These are phyloP conservation scores for Ophiostoma perfectum DNA, from an alignment of 2,329 filamentous ascomycete genomes.

Conservation along the genomic window DNA sequence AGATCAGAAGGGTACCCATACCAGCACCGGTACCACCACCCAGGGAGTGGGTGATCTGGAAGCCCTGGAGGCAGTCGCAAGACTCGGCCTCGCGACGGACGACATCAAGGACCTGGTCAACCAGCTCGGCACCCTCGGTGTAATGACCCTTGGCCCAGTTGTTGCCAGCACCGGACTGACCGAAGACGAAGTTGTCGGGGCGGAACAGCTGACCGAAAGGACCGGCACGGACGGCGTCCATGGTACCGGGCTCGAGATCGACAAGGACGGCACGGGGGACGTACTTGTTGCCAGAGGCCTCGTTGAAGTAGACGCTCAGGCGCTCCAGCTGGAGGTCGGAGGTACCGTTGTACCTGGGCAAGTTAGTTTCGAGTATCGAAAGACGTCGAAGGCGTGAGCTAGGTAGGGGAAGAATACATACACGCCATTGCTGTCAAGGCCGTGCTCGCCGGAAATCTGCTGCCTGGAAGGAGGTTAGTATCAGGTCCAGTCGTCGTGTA, in stretches of 20 bases:
- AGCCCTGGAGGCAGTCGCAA: conserved; percentile 99
- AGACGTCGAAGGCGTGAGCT: too few species aligned
- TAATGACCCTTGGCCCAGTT: conserved; percentile 99
- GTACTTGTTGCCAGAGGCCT: conserved; percentile 95
- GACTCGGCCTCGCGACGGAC: conserved; percentile 98
- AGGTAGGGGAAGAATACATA: conserved; percentile 47
- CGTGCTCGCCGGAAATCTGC: conserved; percentile 84
- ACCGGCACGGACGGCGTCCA: conserved; percentile 97
- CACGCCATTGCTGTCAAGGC: conserved; percentile 95
- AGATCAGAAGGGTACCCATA: conserved; percentile 99
- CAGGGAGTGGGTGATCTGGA: conserved; percentile 99
- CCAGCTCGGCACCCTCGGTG: conserved; percentile 98
- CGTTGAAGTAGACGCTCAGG: conserved; percentile 65
- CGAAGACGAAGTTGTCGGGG: conserved; percentile 99
- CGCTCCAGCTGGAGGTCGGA: conserved; percentile 99
- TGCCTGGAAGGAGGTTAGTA: conserved; percentile 48
- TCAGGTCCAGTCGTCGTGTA: neutral
- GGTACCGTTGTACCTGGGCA: conserved; percentile 82
- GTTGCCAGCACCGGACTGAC: conserved; percentile 99
- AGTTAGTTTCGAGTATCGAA: conserved; percentile 17
- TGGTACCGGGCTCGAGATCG: conserved; percentile 98
- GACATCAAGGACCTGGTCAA: conserved; percentile 96
- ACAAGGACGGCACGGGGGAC: conserved; percentile 98
- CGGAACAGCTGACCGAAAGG: conserved; percentile 99
- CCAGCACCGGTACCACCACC: conserved; percentile 99